Base-by-base conservation (phyloP, 1,284 basidiomycete genomes). In the Volvariella volvacea region DNA sequence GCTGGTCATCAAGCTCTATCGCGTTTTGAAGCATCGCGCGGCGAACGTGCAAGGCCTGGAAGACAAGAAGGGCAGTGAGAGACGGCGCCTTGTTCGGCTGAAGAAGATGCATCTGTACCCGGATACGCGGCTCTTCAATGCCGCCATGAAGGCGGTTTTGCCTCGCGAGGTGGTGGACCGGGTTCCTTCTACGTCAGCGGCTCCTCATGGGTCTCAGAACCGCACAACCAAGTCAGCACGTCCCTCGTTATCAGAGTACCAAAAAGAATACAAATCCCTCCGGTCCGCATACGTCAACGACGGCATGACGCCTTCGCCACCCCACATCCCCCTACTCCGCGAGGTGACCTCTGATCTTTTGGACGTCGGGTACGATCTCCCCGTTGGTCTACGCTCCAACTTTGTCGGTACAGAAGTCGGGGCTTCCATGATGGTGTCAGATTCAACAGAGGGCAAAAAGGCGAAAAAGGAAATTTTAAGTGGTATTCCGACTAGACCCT, bases 311-410 rank as follows among this genome's bases (percentile, higher is more conserved):
- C 25, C 25, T 6, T 12, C 25, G 6, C 6, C 6, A 28, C 6
- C 6, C 25, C 6, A 28, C 6, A 12, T 12, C 6, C 61, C 63
- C 1, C 57, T 65, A 43, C 52, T 83, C 41, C 61, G 69, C 41
- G 65, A 70, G 42, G 54, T 85, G 34, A 66, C 61, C 14, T 54
- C 61, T 44, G 71, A 68, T 43, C 74, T 83, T 63, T 43, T 68
- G 70, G 71, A 14, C 42, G 53, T 25, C 42, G 55, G 54, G 28
- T 52, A 42, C 30, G 7, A 45, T 6, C 3, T 56, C 3, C 55
- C 55, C 17, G 25, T 38, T n/a, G 34, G 7, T 20, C 34, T 36
- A 8, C 6, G 14, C 6, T 4, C 34, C 14, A 6, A 8, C 34
- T 36, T 16, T 15, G 34, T 36, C n/a, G n/a, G 14, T 20, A 20